Evolutionary conservation across 257 asterid genomes (phyloP).

Genomic region (Plantago ovata): DNA sequence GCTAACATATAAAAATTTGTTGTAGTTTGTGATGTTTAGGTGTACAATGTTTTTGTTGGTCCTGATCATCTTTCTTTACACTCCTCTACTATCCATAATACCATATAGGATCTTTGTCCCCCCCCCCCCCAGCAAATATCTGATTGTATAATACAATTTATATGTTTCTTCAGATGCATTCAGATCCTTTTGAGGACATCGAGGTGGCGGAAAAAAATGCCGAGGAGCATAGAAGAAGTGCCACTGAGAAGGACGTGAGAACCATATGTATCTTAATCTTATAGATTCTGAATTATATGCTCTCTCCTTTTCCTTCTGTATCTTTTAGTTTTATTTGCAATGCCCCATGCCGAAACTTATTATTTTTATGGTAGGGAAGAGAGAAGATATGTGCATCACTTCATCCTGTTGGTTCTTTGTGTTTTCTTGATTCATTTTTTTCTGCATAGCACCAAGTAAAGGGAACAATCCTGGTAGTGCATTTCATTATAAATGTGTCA

Average conservation of each 20-base stretch:
- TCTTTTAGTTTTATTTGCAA: background rate
- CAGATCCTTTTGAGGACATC: slow-evolving; percentile 96
- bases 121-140: slow-evolving; percentile 6
- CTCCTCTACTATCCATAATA: background rate
- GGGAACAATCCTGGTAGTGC: no score
- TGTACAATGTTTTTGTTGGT: no score
- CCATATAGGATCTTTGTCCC: slow-evolving; percentile 5
- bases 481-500: no score
- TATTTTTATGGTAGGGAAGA: no score
- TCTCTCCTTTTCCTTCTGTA: slow-evolving; percentile 10
- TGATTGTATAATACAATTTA: background rate
- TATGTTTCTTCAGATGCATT: slow-evolving; percentile 54
- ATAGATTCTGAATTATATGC: slow-evolving; percentile 24
- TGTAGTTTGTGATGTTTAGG: no score
- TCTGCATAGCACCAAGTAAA: no score
- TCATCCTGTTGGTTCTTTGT: no score
- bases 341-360: background rate
- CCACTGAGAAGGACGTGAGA: slow-evolving; percentile 90
- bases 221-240: slow-evolving; percentile 97
- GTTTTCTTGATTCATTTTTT: no score
- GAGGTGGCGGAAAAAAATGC: slow-evolving; percentile 72
- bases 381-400: no score
- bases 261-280: slow-evolving; percentile 14
- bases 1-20: no score
- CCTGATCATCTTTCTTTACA: background rate